Conservation (phyloP, 2,329 filamentous ascomycete genomes). For the Pezizomycotina sp. region DNA sequence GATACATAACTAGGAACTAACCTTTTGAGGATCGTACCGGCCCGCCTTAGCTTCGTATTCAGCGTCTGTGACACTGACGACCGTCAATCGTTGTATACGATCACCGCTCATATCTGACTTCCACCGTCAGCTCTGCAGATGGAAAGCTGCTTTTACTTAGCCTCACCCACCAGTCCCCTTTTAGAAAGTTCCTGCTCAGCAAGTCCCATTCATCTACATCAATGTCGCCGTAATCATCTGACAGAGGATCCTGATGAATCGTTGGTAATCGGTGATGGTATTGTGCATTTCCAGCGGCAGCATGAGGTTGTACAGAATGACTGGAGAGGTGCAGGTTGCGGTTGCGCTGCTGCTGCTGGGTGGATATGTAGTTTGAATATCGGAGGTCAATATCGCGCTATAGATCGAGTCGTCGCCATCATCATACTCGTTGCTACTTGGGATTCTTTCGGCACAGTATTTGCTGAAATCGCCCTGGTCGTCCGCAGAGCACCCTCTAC, state of each 20-base stretch:
- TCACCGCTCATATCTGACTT: slow-evolving; percentile 25
- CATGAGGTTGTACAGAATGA: too few relatives aligned
- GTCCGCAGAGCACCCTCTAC: too few relatives aligned
- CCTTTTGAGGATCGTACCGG: slow-evolving; percentile 51
- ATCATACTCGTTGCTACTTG: slow-evolving; percentile 42
- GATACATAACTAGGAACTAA: slow-evolving; percentile 29
- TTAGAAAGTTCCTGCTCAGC: slow-evolving; percentile 18
- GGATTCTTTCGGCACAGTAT: neutral
- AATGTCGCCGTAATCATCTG: slow-evolving; percentile 20
- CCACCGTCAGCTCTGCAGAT: too few relatives aligned
- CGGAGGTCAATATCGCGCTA: too few relatives aligned
- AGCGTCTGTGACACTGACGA: slow-evolving; percentile 21
- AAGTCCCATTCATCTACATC: slow-evolving; percentile 21
- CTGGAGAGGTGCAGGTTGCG: too few relatives aligned
- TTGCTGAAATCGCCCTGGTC: neutral
- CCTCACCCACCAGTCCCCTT: too few relatives aligned
- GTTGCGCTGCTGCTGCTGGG: too few relatives aligned
- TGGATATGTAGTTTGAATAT: too few relatives aligned
- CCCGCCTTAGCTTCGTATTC: slow-evolving; percentile 35
- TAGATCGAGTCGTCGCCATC: slow-evolving; percentile 49
- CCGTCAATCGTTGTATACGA: slow-evolving; percentile 24
- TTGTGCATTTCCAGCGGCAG: too few relatives aligned
- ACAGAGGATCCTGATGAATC: too few relatives aligned
- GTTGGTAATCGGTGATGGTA: too few relatives aligned
- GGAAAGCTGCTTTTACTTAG: too few relatives aligned